phyloP scores from a whole-genome alignment of 768 basidiomycete species.

The Austroboletus eburneus region DNA sequence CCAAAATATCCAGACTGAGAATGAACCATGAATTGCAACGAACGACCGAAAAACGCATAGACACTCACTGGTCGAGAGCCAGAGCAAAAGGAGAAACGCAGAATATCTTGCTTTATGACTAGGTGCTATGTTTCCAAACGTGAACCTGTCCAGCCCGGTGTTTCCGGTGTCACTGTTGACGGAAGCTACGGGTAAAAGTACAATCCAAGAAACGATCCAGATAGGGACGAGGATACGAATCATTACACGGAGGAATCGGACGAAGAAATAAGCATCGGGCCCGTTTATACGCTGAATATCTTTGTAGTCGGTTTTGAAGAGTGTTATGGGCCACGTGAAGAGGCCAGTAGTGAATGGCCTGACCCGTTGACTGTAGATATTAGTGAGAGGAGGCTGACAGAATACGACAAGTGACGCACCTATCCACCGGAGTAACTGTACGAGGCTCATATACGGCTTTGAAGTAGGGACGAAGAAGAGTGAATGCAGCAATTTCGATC shows the following conservation, averaged over 20 bases:
- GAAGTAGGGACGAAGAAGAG: conserved; percentile 81
- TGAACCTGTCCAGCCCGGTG: conserved; percentile 63
- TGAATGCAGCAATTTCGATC: conserved; percentile 69
- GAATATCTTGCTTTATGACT: conserved; percentile 57
- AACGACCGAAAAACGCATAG: not conserved
- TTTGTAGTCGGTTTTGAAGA: conserved; percentile 59
- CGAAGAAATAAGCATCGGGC: conserved; percentile 90
- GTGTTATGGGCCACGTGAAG: conserved; percentile 62
- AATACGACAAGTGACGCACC: conserved; percentile 38
- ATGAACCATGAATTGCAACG: not conserved
- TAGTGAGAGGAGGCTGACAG: conserved; percentile 3
- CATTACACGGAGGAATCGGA: conserved; percentile 87
- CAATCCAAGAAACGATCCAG: conserved; percentile 84
- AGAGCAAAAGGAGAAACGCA: conserved; percentile 76
- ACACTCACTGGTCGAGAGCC: conserved; percentile 69
- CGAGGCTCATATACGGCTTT: conserved; percentile 87
- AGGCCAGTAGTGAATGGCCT: conserved; percentile 45
- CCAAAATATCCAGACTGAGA: conserved; percentile 77
- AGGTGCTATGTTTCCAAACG: conserved; percentile 70
- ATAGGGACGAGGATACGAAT: conserved; percentile 79
- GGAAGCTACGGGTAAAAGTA: conserved; percentile 74
- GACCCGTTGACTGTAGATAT: conserved; percentile 50
- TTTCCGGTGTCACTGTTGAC: conserved; percentile 48
- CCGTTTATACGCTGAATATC: conserved; percentile 69
- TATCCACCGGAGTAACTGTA: conserved; percentile 54